These are phyloP conservation scores for Stagonosporopsis chrysanthemi DNA, from an alignment of 2,329 filamentous ascomycete species.

Conservation along the genomic window DNA sequence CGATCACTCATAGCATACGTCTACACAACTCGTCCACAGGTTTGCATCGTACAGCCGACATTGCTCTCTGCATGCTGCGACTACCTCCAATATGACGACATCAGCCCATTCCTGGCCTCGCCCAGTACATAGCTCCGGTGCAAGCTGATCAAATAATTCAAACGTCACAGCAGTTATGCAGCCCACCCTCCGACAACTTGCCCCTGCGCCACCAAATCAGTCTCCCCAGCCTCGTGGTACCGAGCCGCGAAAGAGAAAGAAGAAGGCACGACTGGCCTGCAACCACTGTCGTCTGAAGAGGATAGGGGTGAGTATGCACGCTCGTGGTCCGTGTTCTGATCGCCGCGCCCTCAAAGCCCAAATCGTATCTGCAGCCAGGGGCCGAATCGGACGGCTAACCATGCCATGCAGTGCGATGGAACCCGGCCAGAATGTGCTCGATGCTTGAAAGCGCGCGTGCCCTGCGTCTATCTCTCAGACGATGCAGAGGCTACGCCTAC, in stretches of 20 bases:
- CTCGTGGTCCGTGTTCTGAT: background rate
- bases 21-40: background rate
- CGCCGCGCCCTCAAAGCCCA: background rate
- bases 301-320: conserved; percentile 10
- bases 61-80: background rate
- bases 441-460: conserved; percentile 1
- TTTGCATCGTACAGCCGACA: background rate
- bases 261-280: conserved; percentile 18
- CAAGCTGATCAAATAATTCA: background rate
- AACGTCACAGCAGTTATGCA: conserved; percentile 7
- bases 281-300: conserved; percentile 16
- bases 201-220: conserved; percentile 10
- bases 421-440: conserved; percentile 10
- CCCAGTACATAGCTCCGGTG: conserved; percentile 1
- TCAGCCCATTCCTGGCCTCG: background rate
- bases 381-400: background rate
- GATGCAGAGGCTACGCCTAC: conserved; percentile 18
- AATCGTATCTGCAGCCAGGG: background rate
- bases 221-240: conserved; percentile 1
- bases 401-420: conserved; percentile 9
- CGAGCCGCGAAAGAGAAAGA: conserved; percentile 12
- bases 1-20: background rate
- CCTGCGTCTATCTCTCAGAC: conserved; percentile 15
- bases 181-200: conserved; percentile 7
- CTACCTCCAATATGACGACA: conserved; percentile 11